A percentile compares a stretch with the other conserved stretches of the same genome.
These are phyloP conservation scores for Skeletonema costatum DNA, from an alignment of 108 stramenopile genomes.

Conservation along the genomic window DNA sequence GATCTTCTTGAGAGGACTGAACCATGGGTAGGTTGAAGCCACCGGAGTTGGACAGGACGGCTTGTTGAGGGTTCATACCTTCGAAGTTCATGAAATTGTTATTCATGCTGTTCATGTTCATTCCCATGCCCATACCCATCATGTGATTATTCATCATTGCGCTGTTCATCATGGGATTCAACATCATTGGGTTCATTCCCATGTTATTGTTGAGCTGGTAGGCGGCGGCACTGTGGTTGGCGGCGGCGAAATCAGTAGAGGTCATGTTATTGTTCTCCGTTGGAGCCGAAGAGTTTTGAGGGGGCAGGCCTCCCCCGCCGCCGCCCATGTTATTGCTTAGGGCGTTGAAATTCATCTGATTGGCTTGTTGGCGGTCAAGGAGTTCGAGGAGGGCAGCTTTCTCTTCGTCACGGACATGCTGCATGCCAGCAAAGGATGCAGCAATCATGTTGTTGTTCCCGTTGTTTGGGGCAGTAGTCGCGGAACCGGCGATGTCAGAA, in stretches of 20 bases:
- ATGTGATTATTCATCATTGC: not conserved
- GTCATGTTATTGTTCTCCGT: not conserved
- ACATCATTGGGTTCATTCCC: not conserved
- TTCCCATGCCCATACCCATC: not conserved
- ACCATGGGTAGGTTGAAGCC: not conserved
- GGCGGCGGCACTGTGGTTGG: not conserved
- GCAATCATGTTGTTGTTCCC: not conserved
- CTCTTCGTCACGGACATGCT: not conserved
- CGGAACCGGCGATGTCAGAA: not conserved
- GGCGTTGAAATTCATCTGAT: not conserved
- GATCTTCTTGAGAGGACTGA: constrained; percentile 7
- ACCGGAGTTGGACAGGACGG: not conserved
- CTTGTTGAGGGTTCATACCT: not conserved
- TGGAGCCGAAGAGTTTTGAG: not conserved
- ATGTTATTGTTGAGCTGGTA: not conserved
- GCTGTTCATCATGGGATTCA: not conserved
- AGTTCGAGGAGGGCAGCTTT: not conserved
- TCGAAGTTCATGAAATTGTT: not conserved
- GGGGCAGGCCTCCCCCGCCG: not conserved
- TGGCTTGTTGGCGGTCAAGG: not conserved
- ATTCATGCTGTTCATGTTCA: not conserved
- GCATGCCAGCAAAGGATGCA: not conserved
- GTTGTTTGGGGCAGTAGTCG: not conserved
- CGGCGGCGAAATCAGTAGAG: not conserved
- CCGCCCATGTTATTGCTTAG: not conserved